These are phyloP conservation scores for Claviceps africana DNA, from an alignment of 2,329 filamentous ascomycete genomes.

Conservation along the genomic window DNA sequence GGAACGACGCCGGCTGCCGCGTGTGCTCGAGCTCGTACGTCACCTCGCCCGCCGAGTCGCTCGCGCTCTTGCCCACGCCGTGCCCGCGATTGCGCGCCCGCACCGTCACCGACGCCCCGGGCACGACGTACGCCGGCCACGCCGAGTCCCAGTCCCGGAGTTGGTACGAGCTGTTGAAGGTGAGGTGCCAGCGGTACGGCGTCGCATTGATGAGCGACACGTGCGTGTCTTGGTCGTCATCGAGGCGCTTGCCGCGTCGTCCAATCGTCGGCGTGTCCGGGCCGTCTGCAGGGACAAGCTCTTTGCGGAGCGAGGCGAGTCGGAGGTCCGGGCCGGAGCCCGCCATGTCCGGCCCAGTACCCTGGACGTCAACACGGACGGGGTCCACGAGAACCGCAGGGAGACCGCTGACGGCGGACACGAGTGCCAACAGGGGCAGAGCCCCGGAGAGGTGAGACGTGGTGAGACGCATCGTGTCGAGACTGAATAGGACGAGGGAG, in stretches of 20 bases:
- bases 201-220: slow-evolving; percentile 20
- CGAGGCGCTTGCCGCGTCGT: background rate
- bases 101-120: slow-evolving; percentile 12
- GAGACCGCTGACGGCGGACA: background rate
- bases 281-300: background rate
- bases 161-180: slow-evolving; percentile 10
- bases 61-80: no score
- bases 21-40: slow-evolving; percentile 17
- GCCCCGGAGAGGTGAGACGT: background rate
- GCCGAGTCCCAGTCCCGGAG: slow-evolving; percentile 8
- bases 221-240: slow-evolving; percentile 6
- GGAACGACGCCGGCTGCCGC: slow-evolving; percentile 13
- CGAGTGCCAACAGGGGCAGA: background rate
- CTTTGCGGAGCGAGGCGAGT: background rate
- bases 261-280: background rate
- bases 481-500: background rate
- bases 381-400: background rate
- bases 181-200: slow-evolving; percentile 17
- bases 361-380: background rate
- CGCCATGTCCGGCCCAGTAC: background rate
- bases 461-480: background rate
- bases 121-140: slow-evolving; percentile 15
- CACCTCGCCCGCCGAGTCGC: slow-evolving; percentile 16
- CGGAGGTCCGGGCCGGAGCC: background rate
- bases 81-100: background rate